phyloP scores from a whole-genome alignment of 352 stramenopile genomes.

The Blastocystis sp. region DNA sequence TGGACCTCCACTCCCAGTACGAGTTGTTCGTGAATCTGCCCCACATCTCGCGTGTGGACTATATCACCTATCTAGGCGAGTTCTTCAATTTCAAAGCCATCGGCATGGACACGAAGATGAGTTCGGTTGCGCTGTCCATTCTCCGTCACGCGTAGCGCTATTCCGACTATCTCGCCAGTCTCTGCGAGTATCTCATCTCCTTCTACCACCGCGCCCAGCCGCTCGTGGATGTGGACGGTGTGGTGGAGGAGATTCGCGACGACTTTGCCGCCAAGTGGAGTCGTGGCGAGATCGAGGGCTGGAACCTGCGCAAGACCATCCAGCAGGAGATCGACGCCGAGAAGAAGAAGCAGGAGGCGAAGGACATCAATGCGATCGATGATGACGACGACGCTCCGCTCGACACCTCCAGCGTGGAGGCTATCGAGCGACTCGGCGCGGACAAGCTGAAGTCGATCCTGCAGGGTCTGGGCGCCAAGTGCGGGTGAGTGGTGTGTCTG shows the following conservation, averaged over 20 bases:
- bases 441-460: conserved; percentile 52
- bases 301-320: too few species aligned
- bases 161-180: conserved; percentile 76
- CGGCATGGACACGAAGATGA: conserved; percentile 65
- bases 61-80: conserved; percentile 56
- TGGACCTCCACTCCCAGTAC: conserved; percentile 84
- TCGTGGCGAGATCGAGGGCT: conserved; percentile 6
- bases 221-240: conserved; percentile 77
- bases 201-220: conserved; percentile 84
- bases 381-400: conserved; percentile 11
- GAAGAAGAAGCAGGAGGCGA: too few species aligned
- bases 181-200: conserved; percentile 80
- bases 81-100: conserved; percentile 69
- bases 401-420: conserved; percentile 32
- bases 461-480: conserved; percentile 42
- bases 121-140: neutral
- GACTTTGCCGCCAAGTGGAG: conserved; percentile 61
- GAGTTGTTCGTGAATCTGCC: conserved; percentile 80
- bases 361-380: neutral
- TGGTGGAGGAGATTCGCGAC: neutral
- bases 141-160: conserved; percentile 21
- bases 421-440: neutral
- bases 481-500: conserved; percentile 22
- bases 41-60: conserved; percentile 72
- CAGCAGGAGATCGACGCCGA: too few species aligned